Conservation (phyloP, 2,329 filamentous ascomycete genomes). For the Calonectria pteridis region DNA sequence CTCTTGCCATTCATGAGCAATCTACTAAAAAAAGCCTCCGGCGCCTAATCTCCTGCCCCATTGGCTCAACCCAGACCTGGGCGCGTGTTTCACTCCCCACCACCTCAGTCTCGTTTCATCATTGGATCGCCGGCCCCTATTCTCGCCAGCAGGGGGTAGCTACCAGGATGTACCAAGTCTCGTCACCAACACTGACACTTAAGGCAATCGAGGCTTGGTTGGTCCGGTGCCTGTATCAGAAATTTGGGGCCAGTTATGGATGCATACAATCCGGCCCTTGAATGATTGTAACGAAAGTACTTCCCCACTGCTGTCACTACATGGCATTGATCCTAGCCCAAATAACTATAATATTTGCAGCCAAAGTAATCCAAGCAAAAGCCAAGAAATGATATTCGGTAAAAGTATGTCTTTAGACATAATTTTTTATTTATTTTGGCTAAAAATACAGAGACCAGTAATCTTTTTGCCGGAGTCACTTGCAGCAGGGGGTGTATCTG, state of each 20-base stretch:
- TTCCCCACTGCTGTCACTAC: background rate
- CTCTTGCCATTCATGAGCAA: constrained; percentile 13
- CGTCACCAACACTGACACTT: background rate
- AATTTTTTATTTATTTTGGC: background rate
- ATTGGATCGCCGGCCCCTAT: constrained; percentile 29
- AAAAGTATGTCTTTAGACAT: background rate
- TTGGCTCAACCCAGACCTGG: constrained; percentile 41
- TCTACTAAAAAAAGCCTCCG: constrained; percentile 31
- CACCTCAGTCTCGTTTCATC: constrained; percentile 42
- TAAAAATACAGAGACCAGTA: background rate
- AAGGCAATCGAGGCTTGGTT: constrained; percentile 9
- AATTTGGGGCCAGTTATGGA: background rate
- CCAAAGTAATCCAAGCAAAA: background rate
- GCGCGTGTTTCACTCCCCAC: constrained; percentile 46
- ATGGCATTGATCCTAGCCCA: background rate
- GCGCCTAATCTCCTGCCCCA: constrained; percentile 46
- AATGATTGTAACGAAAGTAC: background rate
- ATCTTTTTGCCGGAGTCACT: no score
- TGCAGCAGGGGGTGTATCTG: no score
- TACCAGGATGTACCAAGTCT: constrained; percentile 3
- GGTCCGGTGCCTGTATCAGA: constrained; percentile 44
- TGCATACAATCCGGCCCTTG: background rate
- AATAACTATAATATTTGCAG: background rate
- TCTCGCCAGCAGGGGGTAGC: background rate
- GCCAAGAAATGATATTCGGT: background rate